phyloP scores from a whole-genome alignment of 2,329 filamentous ascomycete species.

The Trichoderma sp. region DNA sequence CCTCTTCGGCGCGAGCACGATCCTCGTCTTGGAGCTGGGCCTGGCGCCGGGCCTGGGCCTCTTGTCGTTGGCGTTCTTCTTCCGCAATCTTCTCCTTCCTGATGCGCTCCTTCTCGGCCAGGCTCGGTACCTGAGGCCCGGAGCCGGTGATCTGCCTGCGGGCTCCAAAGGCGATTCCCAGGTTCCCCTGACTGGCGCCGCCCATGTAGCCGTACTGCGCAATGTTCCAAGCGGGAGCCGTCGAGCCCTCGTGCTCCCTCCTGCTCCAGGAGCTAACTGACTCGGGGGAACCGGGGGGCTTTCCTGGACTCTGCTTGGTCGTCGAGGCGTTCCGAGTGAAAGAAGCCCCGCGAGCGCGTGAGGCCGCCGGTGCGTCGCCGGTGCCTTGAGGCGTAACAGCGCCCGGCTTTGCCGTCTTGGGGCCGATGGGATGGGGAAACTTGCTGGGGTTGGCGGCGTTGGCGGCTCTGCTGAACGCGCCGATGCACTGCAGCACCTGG shows the following conservation, averaged over 20 bases:
- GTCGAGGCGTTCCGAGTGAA: constrained; percentile 57
- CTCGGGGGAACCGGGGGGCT: constrained; percentile 56
- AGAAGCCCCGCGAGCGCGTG: constrained; percentile 53
- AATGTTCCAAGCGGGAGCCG: constrained; percentile 95
- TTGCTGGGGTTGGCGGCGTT: constrained; percentile 70
- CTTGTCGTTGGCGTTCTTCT: constrained; percentile 59
- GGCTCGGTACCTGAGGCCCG: constrained; percentile 73
- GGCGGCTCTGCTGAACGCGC: constrained; percentile 87
- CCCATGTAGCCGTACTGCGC: constrained; percentile 98
- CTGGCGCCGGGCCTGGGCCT: constrained; percentile 55
- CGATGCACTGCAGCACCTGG: constrained; percentile 90
- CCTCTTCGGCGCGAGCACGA: constrained; percentile 62
- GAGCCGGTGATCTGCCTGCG: constrained; percentile 89
- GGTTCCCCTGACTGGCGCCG: constrained; percentile 91
- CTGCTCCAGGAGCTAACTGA: constrained; percentile 88
- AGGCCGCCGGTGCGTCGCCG: constrained; percentile 54
- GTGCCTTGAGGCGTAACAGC: constrained; percentile 68
- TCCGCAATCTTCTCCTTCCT: constrained; percentile 60
- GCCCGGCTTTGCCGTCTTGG: constrained; percentile 58
- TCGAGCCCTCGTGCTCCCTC: constrained; percentile 75
- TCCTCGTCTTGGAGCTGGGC: constrained; percentile 59
- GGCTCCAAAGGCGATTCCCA: constrained; percentile 89
- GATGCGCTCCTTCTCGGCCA: constrained; percentile 80
- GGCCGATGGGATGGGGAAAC: constrained; percentile 77
- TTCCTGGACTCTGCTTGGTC: constrained; percentile 61